These are phyloP conservation scores for Mycena galopus DNA, from an alignment of 768 basidiomycete species.

Conservation along the genomic window DNA sequence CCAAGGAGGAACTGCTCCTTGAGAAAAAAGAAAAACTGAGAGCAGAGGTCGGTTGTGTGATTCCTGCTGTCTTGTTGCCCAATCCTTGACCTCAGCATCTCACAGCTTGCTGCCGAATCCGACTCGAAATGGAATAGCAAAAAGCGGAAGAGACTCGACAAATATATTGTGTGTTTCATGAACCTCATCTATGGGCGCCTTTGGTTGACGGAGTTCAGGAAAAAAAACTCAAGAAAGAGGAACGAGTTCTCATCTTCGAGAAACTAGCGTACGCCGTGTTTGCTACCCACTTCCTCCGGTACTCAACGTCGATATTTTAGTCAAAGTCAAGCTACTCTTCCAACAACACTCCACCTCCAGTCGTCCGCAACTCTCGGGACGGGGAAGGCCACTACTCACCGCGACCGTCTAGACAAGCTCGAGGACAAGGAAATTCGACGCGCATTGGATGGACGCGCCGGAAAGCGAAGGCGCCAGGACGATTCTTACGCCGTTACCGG, in stretches of 20 bases:
- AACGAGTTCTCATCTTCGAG: slow-evolving; percentile 79
- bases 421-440: slow-evolving; percentile 73
- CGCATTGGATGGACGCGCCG: slow-evolving; percentile 60
- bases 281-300: slow-evolving; percentile 8
- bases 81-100: slow-evolving; percentile 23
- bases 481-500: slow-evolving; percentile 54
- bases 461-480: slow-evolving; percentile 63
- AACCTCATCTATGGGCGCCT: background rate
- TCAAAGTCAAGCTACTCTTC: slow-evolving; percentile 79
- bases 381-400: slow-evolving; percentile 71
- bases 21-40: slow-evolving; percentile 71
- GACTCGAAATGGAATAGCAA: slow-evolving; percentile 84
- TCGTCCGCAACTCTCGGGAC: slow-evolving; percentile 90
- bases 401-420: slow-evolving; percentile 66
- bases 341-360: slow-evolving; percentile 70
- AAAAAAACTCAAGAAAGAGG: slow-evolving; percentile 94
- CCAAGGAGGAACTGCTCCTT: slow-evolving; percentile 69
- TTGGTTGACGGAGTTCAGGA: slow-evolving; percentile 61
- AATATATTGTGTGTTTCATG: slow-evolving; percentile 80
- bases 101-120: slow-evolving; percentile 62
- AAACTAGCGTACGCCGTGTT: slow-evolving; percentile 78
- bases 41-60: slow-evolving; percentile 64
- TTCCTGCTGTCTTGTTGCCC: background rate
- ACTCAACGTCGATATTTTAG: slow-evolving; percentile 54
- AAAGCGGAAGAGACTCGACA: slow-evolving; percentile 91